Base-by-base conservation (phyloP, 1,284 basidiomycete genomes). In the Hemileia vastatrix region DNA sequence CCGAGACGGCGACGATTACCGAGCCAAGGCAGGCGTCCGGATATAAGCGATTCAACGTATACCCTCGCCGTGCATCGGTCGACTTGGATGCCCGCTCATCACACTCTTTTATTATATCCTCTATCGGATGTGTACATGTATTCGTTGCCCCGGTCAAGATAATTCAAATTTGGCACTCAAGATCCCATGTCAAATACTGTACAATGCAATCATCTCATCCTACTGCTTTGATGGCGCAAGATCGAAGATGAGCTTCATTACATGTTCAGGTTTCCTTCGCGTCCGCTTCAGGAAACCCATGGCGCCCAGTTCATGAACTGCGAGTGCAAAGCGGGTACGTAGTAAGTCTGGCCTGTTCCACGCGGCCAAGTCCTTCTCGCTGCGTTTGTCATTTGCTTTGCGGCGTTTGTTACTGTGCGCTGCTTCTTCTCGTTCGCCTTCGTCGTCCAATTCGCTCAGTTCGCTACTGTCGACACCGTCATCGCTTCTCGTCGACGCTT, bases 251-350 rank as follows among this genome's bases (percentile, higher is more conserved):
- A 63, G 58, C 48, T 70, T 69, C 40, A 67, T 40, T 1, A 68
- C 67, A 49, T 72, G 71, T 56, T 72, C 71, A n/a, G 61, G 60
- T 52, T 68, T 70, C 57, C 69, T 60, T 54, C 67, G 66, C n/a
- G 66, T 65, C 18, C 67, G 67, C 40, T 68, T 64, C 15, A 72
- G 18, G 52, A 68, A 69, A 8, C 71, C 71, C 1, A 67, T 32
- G 50, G 64, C 65, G 6, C 64, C 68, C 11, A 72, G 54, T 52
- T 69, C 70, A 18, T 65, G 66, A 11, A 71, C 64, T 2, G 63
- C 63, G 3, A 63, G 59, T 18, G 71, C 53, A 61, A 72, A 72
- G 11, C 68, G 55, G 23, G 71, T 69, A 53, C 71, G 68, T 24
- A 64, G 66, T 24, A n/a, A 64, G 43, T 53, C 58, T 44, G 48